Evolutionary conservation across 306 rosid genomes (phyloP).

Genomic region (Fragaria nilgerrensis): DNA sequence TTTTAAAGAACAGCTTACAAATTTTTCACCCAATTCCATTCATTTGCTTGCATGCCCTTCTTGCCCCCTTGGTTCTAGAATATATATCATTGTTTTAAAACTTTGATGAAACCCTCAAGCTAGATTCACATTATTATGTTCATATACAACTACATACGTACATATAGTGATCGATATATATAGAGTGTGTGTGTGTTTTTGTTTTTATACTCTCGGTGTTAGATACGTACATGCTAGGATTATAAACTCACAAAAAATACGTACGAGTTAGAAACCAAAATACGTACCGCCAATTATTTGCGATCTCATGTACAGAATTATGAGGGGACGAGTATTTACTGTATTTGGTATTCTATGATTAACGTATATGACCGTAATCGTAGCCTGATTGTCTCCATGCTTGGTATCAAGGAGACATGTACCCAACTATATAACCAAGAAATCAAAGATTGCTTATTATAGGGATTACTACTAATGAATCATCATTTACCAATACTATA

Average conservation of each 20-base stretch:
- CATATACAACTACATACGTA: background rate
- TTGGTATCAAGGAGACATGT: constrained; percentile 29
- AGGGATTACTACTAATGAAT: background rate
- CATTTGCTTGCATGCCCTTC: constrained; percentile 18
- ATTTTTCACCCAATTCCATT: constrained; percentile 20
- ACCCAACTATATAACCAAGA: background rate
- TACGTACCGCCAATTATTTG: background rate
- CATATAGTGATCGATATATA: too few relatives aligned
- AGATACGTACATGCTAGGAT: background rate
- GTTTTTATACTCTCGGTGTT: background rate
- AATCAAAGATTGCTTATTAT: background rate
- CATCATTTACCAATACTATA: background rate
- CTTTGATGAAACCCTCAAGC: background rate
- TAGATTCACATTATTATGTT: background rate
- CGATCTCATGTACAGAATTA: background rate
- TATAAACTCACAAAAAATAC: too few relatives aligned
- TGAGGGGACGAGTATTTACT: background rate
- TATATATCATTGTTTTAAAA: background rate
- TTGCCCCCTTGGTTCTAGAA: constrained; percentile 2
- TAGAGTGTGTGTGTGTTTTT: background rate
- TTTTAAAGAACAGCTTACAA: background rate
- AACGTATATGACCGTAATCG: background rate
- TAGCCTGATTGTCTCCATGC: constrained; percentile 32
- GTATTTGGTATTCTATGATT: background rate
- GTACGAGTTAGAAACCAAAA: too few relatives aligned